These are phyloP conservation scores for Ascochyta lentis DNA, from an alignment of 2,329 filamentous ascomycete species.

Conservation along the genomic window DNA sequence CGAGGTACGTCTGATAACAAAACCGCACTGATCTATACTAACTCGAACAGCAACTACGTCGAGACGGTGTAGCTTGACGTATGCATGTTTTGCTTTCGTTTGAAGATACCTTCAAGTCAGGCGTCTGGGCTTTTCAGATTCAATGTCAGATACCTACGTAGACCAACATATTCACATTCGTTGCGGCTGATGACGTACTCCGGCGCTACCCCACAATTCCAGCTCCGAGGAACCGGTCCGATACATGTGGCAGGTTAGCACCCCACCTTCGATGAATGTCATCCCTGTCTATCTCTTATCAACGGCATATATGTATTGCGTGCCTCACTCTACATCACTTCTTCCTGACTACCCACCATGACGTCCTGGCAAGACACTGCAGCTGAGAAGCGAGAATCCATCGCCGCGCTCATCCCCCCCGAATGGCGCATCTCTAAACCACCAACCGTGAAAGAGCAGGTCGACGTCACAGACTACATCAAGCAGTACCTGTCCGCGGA, in stretches of 20 bases:
- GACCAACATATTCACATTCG: neutral
- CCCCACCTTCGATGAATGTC: too few species aligned
- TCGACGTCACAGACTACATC: conserved; percentile 58
- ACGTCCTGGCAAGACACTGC: conserved; percentile 61
- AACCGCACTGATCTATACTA: neutral
- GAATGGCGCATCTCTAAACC: conserved; percentile 61
- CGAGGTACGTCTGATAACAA: conserved; percentile 62
- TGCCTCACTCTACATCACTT: too few species aligned
- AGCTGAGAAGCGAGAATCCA: conserved; percentile 60
- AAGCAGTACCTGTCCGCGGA: conserved; percentile 60
- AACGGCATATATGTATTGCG: too few species aligned
- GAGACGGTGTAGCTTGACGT: conserved; percentile 38
- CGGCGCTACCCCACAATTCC: neutral
- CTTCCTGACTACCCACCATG: conserved; percentile 15
- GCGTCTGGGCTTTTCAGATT: conserved; percentile 12
- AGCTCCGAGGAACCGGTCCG: neutral
- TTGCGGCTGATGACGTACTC: too few species aligned
- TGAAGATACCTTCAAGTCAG: conserved; percentile 19
- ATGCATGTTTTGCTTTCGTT: neutral
- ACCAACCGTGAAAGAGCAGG: conserved; percentile 59
- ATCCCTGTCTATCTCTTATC: neutral
- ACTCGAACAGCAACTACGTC: conserved; percentile 48
- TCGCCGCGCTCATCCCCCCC: conserved; percentile 61
- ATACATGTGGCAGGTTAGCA: neutral
- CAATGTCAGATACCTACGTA: conserved; percentile 15